These are phyloP conservation scores for Entomortierella lignicola DNA, from an alignment of 192 early-diverging fungal species.

Conservation along the genomic window DNA sequence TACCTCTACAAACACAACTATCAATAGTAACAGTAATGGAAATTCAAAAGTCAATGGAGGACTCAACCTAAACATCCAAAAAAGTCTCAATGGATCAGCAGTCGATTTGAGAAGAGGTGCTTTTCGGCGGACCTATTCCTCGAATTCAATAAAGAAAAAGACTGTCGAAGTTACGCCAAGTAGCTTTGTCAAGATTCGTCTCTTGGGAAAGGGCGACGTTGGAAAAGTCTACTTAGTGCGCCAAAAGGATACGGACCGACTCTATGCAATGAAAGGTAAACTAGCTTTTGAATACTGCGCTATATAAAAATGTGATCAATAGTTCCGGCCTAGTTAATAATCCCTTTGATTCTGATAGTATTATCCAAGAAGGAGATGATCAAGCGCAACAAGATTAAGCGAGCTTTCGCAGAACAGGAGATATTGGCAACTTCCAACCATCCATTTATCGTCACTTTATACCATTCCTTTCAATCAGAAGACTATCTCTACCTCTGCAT, in stretches of 20 bases:
- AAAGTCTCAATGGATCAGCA: constrained; percentile 42
- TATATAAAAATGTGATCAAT: neutral
- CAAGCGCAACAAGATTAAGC: constrained; percentile 97
- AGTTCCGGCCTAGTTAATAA: neutral
- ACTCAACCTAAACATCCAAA: constrained; percentile 33
- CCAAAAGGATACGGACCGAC: constrained; percentile 81
- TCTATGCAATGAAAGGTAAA: constrained; percentile 98
- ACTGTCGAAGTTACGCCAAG: constrained; percentile 87
- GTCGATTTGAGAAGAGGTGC: constrained; percentile 54
- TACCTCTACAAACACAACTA: constrained; percentile 17
- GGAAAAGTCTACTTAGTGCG: constrained; percentile 96
- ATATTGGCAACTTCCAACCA: constrained; percentile 84
- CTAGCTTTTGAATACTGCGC: neutral
- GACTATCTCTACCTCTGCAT: constrained; percentile 88
- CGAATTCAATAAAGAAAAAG: constrained; percentile 83
- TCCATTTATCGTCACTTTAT: constrained; percentile 91
- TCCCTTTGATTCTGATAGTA: constrained; percentile 41
- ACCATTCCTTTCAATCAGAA: constrained; percentile 90
- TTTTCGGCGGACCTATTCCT: constrained; percentile 85
- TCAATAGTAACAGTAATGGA: constrained; percentile 6
- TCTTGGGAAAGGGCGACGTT: constrained; percentile 98
- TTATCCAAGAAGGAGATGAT: constrained; percentile 96
- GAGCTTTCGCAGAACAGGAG: constrained; percentile 95
- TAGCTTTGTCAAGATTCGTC: constrained; percentile 87
- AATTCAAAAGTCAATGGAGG: constrained; percentile 23